Evolutionary conservation across 352 stramenopile species (phyloP).

Genomic region (Bremia lactucae): DNA sequence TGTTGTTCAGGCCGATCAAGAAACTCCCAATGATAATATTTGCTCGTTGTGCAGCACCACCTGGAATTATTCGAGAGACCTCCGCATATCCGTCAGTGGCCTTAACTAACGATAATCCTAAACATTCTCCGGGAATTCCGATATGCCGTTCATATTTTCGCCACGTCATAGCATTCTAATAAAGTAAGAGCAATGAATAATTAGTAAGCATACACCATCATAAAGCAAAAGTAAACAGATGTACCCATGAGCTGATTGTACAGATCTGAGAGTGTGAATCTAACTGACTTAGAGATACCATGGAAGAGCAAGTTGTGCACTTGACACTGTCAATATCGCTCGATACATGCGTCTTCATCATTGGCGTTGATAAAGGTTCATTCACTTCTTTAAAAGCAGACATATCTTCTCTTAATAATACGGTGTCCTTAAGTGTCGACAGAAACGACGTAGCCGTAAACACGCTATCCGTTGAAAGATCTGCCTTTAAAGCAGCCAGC

Average conservation of each 20-base stretch:
- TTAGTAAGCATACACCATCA: too few relatives aligned
- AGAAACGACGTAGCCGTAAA: constrained; percentile 52
- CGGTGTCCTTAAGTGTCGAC: constrained; percentile 21
- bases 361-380: constrained; percentile 2
- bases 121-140: constrained; percentile 24
- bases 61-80: constrained; percentile 48
- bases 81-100: constrained; percentile 55
- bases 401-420: constrained; percentile 5
- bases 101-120: constrained; percentile 71
- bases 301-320: constrained; percentile 54
- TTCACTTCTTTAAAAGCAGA: constrained; percentile 5
- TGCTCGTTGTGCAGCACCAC: constrained; percentile 42
- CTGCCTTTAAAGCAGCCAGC: constrained; percentile 14
- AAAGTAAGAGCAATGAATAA: constrained; percentile 1
- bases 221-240: constrained; percentile 3
- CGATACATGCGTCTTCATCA: constrained; percentile 1
- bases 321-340: constrained; percentile 30
- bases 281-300: constrained; percentile 36
- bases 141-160: constrained; percentile 52
- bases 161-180: constrained; percentile 31
- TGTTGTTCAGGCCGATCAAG: constrained; percentile 53
- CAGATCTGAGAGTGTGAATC: constrained; percentile 57
- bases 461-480: constrained; percentile 8
- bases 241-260: constrained; percentile 30
- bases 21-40: constrained; percentile 66